Evolutionary conservation across 2,329 filamentous ascomycete genomes (phyloP), one percentile per base, ranked within the genome.

Genomic region (Iodosphaeria phyllophila): DNA sequence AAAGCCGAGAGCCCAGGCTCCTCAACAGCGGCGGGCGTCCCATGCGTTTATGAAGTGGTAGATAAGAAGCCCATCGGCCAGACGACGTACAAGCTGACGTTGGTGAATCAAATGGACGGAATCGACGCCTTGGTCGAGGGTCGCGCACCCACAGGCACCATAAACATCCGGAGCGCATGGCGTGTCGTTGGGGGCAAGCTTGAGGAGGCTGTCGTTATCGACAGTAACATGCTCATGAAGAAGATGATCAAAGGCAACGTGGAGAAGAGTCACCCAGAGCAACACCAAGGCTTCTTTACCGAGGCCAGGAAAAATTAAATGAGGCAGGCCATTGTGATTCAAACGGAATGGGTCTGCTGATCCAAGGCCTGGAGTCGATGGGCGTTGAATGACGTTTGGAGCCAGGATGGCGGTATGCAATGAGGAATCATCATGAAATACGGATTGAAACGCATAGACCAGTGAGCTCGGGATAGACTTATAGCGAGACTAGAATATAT

Each of bases 41-140:
- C 38, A 13, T 37, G 33, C 32, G 27, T 25, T 7, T 43, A 40
- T 32, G 31, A 42, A 24, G 36, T 42, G 22, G 34, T 32, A 21
- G 40, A 41, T 32, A 35, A 33, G 18, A 32, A 35, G 28, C 49
- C 74, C 14, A 52, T 56, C 25, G 56, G 29, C 54, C 28, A 39
- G 25, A 41, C 33, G 11, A 41, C 31, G 5, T 41, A 35, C 34
- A 27, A 18, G 16, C 29, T 43, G 24, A 41, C 40, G 29, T 35
- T 44, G 16, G 38, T 36, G 17, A 38, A 40, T 36, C 32, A 29
- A 3, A 15, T 22, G 3, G 33, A 35, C 8, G 41, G 42, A 17
- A 29, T 42, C 25, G 36, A 42, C 28, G 32, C 39, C 16, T 18
- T 34, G 14, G 32, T 42, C 16, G 38, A 41, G 13, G 41, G 37